Evolutionary conservation across 116 monocot species (phyloP).

Genomic region (Papilionanthe hybrid): DNA sequence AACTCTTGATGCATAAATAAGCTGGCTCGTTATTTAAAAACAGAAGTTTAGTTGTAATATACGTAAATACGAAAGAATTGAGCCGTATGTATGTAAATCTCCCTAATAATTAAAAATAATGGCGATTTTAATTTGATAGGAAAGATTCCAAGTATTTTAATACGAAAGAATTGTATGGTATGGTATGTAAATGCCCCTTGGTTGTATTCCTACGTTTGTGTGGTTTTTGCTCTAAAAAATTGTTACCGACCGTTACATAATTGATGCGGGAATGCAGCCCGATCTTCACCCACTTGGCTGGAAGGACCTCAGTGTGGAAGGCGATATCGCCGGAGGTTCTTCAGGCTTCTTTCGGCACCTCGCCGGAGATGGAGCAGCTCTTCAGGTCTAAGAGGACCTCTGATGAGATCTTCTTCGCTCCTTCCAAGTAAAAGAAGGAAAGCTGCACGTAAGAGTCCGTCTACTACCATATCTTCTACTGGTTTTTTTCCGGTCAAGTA

Average conservation of each 20-base stretch:
- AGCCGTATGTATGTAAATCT: too few species aligned
- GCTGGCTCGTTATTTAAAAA: too few species aligned
- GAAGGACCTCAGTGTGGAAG: slow-evolving; percentile 83
- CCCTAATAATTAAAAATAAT: too few species aligned
- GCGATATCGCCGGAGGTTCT: slow-evolving; percentile 68
- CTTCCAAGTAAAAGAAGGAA: slow-evolving; percentile 30
- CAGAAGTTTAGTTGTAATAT: too few species aligned
- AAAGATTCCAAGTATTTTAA: too few species aligned
- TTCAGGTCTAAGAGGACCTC: slow-evolving; percentile 82
- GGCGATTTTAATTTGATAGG: too few species aligned
- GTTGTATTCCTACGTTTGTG: too few species aligned
- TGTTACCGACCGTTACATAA: neutral
- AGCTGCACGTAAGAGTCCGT: neutral
- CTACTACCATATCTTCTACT: neutral
- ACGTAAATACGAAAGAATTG: too few species aligned
- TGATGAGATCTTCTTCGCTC: slow-evolving; percentile 81
- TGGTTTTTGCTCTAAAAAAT: too few species aligned
- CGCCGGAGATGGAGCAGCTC: slow-evolving; percentile 61
- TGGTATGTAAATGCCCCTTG: too few species aligned
- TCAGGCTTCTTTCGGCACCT: slow-evolving; percentile 58
- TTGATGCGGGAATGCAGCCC: slow-evolving; percentile 38
- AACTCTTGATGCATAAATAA: too few species aligned
- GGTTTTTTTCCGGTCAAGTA: neutral
- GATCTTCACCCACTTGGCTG: slow-evolving; percentile 70
- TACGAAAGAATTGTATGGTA: too few species aligned